Evolutionary conservation across 352 stramenopile species (phyloP).

Genomic region (Pythium biforme): DNA sequence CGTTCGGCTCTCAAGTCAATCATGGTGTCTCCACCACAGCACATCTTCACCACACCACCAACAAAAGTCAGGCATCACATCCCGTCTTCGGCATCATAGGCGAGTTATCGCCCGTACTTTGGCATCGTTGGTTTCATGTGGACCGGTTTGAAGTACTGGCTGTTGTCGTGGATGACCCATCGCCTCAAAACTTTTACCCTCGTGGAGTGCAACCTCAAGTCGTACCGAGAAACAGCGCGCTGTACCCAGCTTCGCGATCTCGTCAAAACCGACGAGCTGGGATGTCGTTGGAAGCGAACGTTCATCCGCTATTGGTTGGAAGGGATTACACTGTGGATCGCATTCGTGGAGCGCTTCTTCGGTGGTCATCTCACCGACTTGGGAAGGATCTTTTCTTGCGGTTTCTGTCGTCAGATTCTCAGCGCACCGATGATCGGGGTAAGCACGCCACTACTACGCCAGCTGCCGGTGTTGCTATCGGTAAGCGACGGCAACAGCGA

Average conservation of each 20-base stretch:
- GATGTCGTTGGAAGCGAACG: conserved; percentile 16
- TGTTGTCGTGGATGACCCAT: conserved; percentile 69
- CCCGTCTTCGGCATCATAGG: conserved; percentile 90
- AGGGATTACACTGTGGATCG: conserved; percentile 59
- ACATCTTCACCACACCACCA: conserved; percentile 21
- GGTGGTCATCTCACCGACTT: conserved; percentile 79
- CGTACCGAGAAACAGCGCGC: conserved; percentile 15
- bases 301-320: conserved; percentile 34
- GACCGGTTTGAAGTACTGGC: conserved; percentile 84
- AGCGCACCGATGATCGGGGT: conserved; percentile 6
- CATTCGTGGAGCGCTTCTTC: conserved; percentile 52
- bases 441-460: conserved; percentile 23
- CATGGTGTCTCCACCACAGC: conserved; percentile 20
- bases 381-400: conserved; percentile 80
- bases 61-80: conserved; percentile 54
- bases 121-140: conserved; percentile 89
- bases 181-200: conserved; percentile 63
- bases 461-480: not conserved
- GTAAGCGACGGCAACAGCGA: conserved; percentile 31
- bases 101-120: conserved; percentile 81
- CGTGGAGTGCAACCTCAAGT: conserved; percentile 1
- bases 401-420: conserved; percentile 39
- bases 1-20: conserved; percentile 57
- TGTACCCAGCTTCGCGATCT: not conserved
- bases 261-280: conserved; percentile 16